phyloP scores from a whole-genome alignment of 2,329 filamentous ascomycete genomes.

The Fusarium hostae region DNA sequence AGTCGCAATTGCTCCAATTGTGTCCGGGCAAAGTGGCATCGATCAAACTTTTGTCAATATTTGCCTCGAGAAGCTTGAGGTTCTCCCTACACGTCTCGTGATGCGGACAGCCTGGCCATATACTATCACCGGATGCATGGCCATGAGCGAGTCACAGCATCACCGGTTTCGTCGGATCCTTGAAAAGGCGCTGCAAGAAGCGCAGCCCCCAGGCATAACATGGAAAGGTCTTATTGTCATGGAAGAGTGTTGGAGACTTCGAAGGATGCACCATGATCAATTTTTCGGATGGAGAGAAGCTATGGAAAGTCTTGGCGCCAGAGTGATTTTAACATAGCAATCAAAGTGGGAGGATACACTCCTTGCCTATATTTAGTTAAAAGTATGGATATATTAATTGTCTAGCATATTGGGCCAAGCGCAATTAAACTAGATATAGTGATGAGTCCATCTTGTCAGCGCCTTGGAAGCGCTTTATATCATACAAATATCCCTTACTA shows the following conservation, averaged over 20 bases:
- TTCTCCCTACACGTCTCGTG: not conserved
- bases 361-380: too few relatives aligned
- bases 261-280: not conserved
- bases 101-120: not conserved
- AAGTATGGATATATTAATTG: too few relatives aligned
- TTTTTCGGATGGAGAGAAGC: not conserved
- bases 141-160: not conserved
- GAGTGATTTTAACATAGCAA: not conserved
- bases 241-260: constrained; percentile 1
- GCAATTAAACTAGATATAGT: too few relatives aligned
- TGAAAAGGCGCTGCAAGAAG: not conserved
- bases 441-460: too few relatives aligned
- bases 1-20: not conserved
- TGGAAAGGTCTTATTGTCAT: not conserved
- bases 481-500: too few relatives aligned
- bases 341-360: too few relatives aligned
- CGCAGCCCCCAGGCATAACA: not conserved
- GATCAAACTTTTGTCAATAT: not conserved
- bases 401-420: too few relatives aligned
- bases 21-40: not conserved
- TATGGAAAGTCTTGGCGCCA: not conserved
- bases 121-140: not conserved
- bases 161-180: not conserved
- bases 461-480: too few relatives aligned
- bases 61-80: not conserved